Base-by-base conservation (phyloP, 257 asterid genomes). In the Solanum paucissectum region DNA sequence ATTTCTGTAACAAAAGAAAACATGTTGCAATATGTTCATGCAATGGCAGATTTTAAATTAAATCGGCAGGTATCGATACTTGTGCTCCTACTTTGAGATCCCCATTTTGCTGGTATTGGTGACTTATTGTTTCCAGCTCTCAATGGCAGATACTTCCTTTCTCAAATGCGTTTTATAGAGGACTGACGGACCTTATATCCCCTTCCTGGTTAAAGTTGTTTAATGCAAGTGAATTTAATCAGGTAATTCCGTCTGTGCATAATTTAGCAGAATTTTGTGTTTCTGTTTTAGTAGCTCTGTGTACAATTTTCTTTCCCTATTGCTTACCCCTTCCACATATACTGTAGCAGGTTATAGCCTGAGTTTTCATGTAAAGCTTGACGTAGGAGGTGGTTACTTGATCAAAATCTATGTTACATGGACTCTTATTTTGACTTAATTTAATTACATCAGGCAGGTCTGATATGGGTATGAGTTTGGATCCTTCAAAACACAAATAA, bases 181-280 rank as follows among this genome's bases (percentile, higher is more conserved):
- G 99, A 89, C 88, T 97, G 94, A 91, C 95, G 33, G 99, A 97
- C 92, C 88, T 97, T 89, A 93, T 97, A 92, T 94, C 98, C 34
- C 98, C 99, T 86, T 95, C 98, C 87, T 97, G 98, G 99, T 89
- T 97, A 93, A 95, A 94, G 94, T 91, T 97, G 90, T 97, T 97
- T 87, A 95, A 97, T 91, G 95, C 99, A 86, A 92, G 92, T 88
- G 99, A 97, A 90, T 97, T 97, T 91, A 97, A 97, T 93, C 99
- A 95, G 99, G 99, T 96, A 93, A 76, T 66, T 83, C 34, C 86
- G 44, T 87, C 76, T 62, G 44, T 83, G 76, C 52, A 32, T 90
- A 58, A 52, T 40, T 49, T 49, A 81, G 85, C 42, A 46, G 85
- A 29, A 81, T 3, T 27, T 90, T 9, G 34, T 89, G 83, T 81